Base-by-base conservation (phyloP, 2,329 filamentous ascomycete genomes). In the Penicillium vulpinum region DNA sequence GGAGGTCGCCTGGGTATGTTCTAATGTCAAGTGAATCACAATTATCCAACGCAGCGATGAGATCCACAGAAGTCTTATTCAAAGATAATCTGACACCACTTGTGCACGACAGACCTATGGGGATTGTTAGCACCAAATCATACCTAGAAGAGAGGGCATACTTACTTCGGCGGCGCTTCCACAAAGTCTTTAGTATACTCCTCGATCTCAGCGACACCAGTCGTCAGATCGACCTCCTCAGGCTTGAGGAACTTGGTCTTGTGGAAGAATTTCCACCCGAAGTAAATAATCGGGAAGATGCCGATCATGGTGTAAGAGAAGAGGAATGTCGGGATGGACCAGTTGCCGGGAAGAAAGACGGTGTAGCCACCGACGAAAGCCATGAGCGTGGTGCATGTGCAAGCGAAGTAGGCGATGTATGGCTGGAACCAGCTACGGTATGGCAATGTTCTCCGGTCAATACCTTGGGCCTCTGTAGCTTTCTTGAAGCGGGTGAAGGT, bases 261-360 rank as follows among this genome's bases (percentile, higher is more conserved):
- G 71, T 89, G 86, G 56, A 86, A 63, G 7, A 90, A 29, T 72
- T 93, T 94, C 86, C 88, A 93, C 6, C 83, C 84, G 3, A 88
- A 40, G 69, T 84, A 92, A 2, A 93, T 75, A 0, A 86, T 62
- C 0, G 88, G 89, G 67, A 90, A 91, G 2, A 91, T 75, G 5
- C 82, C 83, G 49, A 92, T 83, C 81, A 90, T 91, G 47, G 86
- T 85, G 72, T 92, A 92, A 73, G 86, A 88, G 72, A 91, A 91
- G 28, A 93, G 73, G 70, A 93, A 94, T 7, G 83, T 85, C 7
- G 87, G 81, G 0, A 88, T 69, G 57, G 85, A 81, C 90, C 88
- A 93, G 5, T 81, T 80, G 3, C 79, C 80, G 0, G 88, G 86
- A 44, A 92, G 70, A 66, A 93, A 94, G 1, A 92, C 88, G 0